Evolutionary conservation across 2,329 filamentous ascomycete species (phyloP).

Genomic region (Fonsecaea nubica): DNA sequence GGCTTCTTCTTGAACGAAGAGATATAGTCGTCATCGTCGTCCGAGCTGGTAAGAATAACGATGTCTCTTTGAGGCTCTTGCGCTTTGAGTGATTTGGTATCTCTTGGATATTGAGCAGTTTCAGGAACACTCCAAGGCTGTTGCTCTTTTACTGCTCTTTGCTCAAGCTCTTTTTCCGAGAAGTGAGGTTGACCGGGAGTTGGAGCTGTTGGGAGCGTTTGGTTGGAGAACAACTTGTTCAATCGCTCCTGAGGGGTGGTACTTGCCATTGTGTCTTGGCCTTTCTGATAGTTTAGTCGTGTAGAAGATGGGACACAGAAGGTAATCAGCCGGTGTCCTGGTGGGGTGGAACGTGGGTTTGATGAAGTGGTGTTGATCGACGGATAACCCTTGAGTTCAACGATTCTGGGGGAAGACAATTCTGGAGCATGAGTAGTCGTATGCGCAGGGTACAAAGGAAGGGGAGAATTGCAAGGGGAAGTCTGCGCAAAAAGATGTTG

Average conservation of each 20-base stretch:
- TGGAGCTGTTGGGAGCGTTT: conserved; percentile 26
- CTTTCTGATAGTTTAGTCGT: neutral
- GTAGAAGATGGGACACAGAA: neutral
- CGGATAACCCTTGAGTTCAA: neutral
- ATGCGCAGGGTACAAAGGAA: neutral
- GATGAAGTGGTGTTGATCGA: neutral
- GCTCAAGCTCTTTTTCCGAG: conserved; percentile 29
- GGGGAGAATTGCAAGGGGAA: neutral
- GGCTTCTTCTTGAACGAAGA: conserved; percentile 31
- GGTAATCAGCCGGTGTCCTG: neutral
- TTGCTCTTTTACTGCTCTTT: conserved; percentile 26
- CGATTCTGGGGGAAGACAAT: too few species aligned
- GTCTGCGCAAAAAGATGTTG: neutral
- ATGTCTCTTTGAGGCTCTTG: conserved; percentile 11
- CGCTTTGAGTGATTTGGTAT: conserved; percentile 14
- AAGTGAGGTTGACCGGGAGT: conserved; percentile 26
- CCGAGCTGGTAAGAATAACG: conserved; percentile 29
- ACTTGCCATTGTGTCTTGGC: conserved; percentile 25
- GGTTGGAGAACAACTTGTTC: conserved; percentile 27
- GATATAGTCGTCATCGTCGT: conserved; percentile 41
- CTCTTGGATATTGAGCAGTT: conserved; percentile 23
- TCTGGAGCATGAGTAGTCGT: neutral
- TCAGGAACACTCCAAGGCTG: conserved; percentile 19
- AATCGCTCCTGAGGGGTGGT: conserved; percentile 33
- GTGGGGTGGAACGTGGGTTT: neutral